Conservation (phyloP, 2,329 filamentous ascomycete species). For the Trichoderma hamatum region DNA sequence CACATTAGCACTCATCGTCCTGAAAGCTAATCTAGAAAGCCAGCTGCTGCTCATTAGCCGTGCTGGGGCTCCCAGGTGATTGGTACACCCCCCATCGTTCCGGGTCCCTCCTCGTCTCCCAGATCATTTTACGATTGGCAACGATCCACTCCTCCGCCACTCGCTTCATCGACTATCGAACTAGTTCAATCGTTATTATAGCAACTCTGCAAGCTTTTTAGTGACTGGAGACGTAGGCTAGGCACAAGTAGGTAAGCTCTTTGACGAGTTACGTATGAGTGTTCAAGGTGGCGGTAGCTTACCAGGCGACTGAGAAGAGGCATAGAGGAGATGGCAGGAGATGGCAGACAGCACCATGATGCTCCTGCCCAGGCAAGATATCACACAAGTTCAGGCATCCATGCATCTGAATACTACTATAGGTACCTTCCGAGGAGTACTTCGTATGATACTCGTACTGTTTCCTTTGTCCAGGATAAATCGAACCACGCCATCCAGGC, state of each 20-base stretch:
- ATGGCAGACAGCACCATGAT: not conserved
- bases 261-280: not conserved
- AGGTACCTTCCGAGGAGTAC: not conserved
- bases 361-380: not conserved
- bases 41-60: not conserved
- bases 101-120: not conserved
- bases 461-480: not conserved
- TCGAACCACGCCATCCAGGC: not conserved
- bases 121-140: conserved; percentile 7
- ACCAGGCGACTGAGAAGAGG: not conserved
- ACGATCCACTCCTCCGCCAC: not conserved
- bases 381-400: not conserved
- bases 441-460: not conserved
- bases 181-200: not conserved
- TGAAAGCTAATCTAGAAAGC: not conserved
- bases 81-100: not conserved
- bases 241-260: not conserved
- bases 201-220: not conserved
- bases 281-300: not conserved
- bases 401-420: not conserved
- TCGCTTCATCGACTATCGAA: not conserved
- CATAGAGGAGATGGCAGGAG: not conserved
- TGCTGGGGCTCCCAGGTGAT: not conserved
- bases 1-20: not conserved
- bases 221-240: not conserved